Evolutionary conservation across 2,329 filamentous ascomycete species (phyloP).

Genomic region (Pseudopithomyces chartarum): DNA sequence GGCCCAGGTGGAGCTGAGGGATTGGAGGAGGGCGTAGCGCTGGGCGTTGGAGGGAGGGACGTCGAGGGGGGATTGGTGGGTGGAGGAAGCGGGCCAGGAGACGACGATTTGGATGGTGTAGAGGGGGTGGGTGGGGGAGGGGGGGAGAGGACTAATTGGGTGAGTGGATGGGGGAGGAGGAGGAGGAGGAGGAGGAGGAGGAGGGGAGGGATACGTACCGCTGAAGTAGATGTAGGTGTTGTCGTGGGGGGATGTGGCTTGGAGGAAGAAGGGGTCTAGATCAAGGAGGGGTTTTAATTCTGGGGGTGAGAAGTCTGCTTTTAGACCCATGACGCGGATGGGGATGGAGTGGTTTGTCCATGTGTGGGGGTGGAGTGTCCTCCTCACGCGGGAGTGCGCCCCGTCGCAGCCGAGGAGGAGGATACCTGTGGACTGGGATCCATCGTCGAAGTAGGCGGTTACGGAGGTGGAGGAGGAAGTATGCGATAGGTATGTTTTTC

Average conservation of each 20-base stretch:
- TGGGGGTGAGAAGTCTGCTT: slow-evolving; percentile 9
- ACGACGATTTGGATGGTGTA: background rate
- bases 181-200: background rate
- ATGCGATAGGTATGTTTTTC: slow-evolving; percentile 12
- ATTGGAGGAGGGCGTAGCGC: background rate
- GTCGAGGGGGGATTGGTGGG: background rate
- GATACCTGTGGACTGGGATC: slow-evolving; percentile 7
- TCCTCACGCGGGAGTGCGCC: slow-evolving; percentile 11
- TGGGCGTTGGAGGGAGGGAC: too few relatives aligned
- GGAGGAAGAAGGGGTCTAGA: slow-evolving; percentile 20
- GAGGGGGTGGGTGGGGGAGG: too few relatives aligned
- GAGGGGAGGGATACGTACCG: background rate
- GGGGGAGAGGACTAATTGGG: too few relatives aligned
- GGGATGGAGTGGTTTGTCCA: slow-evolving; percentile 7
- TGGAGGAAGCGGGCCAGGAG: background rate
- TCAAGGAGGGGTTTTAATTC: slow-evolving; percentile 13
- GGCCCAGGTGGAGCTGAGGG: background rate
- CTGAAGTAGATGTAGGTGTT: slow-evolving; percentile 13
- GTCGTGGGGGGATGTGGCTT: slow-evolving; percentile 13
- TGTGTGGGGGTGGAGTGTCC: background rate
- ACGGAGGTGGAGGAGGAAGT: slow-evolving; percentile 2
- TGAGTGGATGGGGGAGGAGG: background rate
- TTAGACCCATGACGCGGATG: slow-evolving; percentile 15
- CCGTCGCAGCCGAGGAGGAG: slow-evolving; percentile 19
- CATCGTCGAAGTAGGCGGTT: slow-evolving; percentile 14